phyloP scores from a whole-genome alignment of 2,329 filamentous ascomycete genomes.

The Venturia asperata region DNA sequence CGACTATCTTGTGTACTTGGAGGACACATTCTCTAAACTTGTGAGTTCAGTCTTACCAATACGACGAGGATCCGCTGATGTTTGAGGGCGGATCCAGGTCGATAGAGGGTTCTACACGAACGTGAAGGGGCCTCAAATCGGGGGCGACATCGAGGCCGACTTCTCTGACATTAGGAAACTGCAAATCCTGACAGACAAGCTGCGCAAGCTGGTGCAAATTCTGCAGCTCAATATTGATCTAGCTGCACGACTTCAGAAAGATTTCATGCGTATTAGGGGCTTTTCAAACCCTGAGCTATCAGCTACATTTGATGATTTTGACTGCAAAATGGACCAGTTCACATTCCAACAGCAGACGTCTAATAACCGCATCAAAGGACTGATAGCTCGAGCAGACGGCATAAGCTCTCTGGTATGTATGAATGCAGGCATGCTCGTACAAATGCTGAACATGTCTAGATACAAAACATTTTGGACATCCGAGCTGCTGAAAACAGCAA shows the following conservation, averaged over 20 bases:
- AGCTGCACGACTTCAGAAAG: not conserved
- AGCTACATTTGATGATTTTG: too few relatives aligned
- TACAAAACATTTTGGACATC: not conserved
- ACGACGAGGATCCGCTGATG: too few relatives aligned
- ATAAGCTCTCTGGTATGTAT: too few relatives aligned
- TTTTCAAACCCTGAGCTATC: too few relatives aligned
- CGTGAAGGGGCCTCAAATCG: slow-evolving; percentile 16
- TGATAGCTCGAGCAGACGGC: too few relatives aligned
- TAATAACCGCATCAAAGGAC: not conserved
- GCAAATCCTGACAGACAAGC: slow-evolving; percentile 21
- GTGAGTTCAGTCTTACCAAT: slow-evolving; percentile 16
- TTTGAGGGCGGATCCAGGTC: slow-evolving; percentile 5
- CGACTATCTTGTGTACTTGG: not conserved
- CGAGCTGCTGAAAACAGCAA: slow-evolving; percentile 20
- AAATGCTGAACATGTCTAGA: not conserved
- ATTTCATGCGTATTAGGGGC: too few relatives aligned
- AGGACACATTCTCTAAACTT: not conserved
- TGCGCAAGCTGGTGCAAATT: slow-evolving; percentile 1
- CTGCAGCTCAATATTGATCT: not conserved
- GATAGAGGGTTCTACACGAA: slow-evolving; percentile 22
- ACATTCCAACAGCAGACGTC: slow-evolving; percentile 17
- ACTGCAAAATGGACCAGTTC: not conserved
- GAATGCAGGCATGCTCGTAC: too few relatives aligned
- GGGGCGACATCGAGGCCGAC: slow-evolving; percentile 21
- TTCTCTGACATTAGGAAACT: slow-evolving; percentile 21